These are phyloP conservation scores for Colletotrichum sojae DNA, from an alignment of 2,329 filamentous ascomycete genomes.

Conservation along the genomic window DNA sequence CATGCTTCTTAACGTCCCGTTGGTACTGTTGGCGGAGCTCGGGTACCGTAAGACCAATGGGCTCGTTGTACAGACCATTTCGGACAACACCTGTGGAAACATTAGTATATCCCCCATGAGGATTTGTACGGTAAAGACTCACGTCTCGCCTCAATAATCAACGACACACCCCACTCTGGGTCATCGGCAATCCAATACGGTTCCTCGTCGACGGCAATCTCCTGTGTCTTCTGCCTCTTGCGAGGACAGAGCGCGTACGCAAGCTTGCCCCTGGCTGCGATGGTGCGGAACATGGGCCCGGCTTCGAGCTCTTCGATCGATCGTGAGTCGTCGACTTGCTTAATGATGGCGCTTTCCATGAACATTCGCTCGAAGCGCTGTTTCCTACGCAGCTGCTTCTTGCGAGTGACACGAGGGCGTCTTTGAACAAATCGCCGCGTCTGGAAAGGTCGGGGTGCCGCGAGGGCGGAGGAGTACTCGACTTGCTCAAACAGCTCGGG, in stretches of 20 bases:
- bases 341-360: constrained; percentile 22
- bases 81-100: constrained; percentile 19
- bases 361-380: constrained; percentile 10
- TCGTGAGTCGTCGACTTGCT: constrained; percentile 14
- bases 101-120: background rate
- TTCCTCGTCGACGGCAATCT: constrained; percentile 7
- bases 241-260: constrained; percentile 30
- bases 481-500: constrained; percentile 2
- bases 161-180: constrained; percentile 19
- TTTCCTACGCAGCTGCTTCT: constrained; percentile 11
- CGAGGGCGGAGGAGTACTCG: constrained; percentile 1
- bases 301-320: constrained; percentile 31
- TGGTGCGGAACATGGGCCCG: constrained; percentile 14
- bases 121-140: background rate
- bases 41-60: constrained; percentile 16
- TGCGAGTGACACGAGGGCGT: background rate
- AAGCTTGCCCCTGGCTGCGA: constrained; percentile 24
- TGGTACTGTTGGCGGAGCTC: constrained; percentile 25
- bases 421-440: constrained; percentile 7
- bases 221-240: constrained; percentile 21
- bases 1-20: constrained; percentile 25
- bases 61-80: constrained; percentile 22
- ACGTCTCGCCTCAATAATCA: constrained; percentile 33
- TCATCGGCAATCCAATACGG: constrained; percentile 17
- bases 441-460: background rate